These are phyloP conservation scores for Ilyonectria robusta DNA, from an alignment of 2,329 filamentous ascomycete genomes.

Conservation along the genomic window DNA sequence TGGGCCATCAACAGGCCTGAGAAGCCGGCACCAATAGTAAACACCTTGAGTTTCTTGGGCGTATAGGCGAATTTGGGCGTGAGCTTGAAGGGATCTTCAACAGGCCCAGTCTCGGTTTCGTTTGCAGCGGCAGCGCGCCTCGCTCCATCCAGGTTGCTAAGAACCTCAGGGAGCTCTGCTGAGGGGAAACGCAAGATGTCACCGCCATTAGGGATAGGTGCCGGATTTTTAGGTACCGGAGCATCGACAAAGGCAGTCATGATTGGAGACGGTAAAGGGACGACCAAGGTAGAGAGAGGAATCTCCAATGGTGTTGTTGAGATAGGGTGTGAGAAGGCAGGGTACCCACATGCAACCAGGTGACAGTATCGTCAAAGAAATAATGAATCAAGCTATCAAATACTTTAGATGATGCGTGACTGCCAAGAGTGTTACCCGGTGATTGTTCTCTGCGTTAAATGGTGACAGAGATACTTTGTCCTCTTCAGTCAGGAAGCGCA, in stretches of 20 bases:
- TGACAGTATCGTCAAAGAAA: neutral
- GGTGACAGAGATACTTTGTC: neutral
- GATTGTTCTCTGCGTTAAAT: neutral
- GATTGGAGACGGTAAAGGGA: neutral
- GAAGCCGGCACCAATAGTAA: conserved; percentile 53
- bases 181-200: conserved; percentile 26
- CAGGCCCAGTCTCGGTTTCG: conserved; percentile 10
- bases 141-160: neutral
- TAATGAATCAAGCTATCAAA: neutral
- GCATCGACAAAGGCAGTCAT: conserved; percentile 39
- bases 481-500: neutral
- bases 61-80: conserved; percentile 47
- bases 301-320: neutral
- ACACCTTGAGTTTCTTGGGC: conserved; percentile 49
- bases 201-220: neutral
- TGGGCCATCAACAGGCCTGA: conserved; percentile 53
- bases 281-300: neutral
- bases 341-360: neutral
- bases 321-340: neutral
- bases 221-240: conserved; percentile 25
- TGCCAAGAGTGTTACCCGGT: neutral
- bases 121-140: neutral
- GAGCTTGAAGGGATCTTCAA: conserved; percentile 48
- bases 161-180: conserved; percentile 40
- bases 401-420: neutral